Base-by-base conservation (phyloP, 768 basidiomycete genomes). In the Hebeloma cylindrosporum region DNA sequence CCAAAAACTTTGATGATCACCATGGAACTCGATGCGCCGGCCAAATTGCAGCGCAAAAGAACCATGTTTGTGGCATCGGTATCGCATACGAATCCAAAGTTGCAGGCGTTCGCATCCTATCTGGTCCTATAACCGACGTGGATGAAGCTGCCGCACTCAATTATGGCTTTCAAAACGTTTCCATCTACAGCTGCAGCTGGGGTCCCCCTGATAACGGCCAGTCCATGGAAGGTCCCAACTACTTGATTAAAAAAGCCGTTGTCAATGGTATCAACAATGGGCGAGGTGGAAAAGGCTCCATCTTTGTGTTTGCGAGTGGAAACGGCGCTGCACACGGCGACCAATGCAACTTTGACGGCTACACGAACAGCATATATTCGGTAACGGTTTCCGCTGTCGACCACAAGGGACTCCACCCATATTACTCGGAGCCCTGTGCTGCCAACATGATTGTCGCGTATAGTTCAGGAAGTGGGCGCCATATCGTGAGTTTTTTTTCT, bases 321-420 rank as follows among this genome's bases (percentile, higher is more conserved):
- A 99, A 99, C 60, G 96, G 96, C 6, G 96, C 92, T 22, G 78
- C 77, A 6, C 76, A 78, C 43, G 91, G 88, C 13, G 96, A 99
- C 60, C 95, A 98, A 64, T 99, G 96, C 73, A 99, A 99, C 63
- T 98, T 99, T 60, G 95, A 98, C 55, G 96, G 96, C 5, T 99
- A 99, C 64, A 99, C 96, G 9, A 99, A 99, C 62, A 91, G 88
- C 58, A 94, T 98, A 47, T 97, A 91, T 67, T 91, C 89, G 5
- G 82, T 99, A 31, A 99, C 96, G 0, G 92, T 99, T 21, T 85
- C 93, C n/a, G 91, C 96, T 0, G 75, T 98, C 47, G 96, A 98
- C 58, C 82, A 85, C 63, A 89, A 90, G 60, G 95, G 93, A 11
- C 67, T 93, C 23, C 96, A 96, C 60, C 96, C 96, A 10, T 92